phyloP scores from a whole-genome alignment of 176 grass and related monocot genomes.

The maize (Zea mays) region DNA sequence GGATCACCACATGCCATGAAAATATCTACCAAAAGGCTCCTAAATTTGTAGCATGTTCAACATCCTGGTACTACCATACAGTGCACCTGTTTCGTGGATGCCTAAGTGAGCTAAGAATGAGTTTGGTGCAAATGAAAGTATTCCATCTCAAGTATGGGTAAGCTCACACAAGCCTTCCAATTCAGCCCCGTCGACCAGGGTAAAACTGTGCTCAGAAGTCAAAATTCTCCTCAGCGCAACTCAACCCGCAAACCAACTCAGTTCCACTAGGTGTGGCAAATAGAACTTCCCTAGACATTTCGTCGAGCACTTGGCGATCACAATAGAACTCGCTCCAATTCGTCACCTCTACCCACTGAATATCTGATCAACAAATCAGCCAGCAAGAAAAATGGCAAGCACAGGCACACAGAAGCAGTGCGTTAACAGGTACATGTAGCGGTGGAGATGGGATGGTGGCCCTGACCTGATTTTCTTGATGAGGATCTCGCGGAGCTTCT shows the following conservation, averaged over 20 bases:
- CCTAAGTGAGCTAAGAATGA: background rate
- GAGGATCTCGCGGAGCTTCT: conserved; percentile 76
- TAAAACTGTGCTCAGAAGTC: background rate
- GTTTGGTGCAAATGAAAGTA: background rate
- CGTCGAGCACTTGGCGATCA: conserved; percentile 23
- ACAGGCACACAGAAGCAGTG: background rate
- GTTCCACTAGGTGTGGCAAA: background rate
- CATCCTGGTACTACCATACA: background rate
- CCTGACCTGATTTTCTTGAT: conserved; percentile 91
- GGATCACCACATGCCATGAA: background rate
- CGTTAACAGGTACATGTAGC: background rate
- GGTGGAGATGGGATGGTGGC: background rate
- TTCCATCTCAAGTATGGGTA: background rate
- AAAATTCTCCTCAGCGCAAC: background rate
- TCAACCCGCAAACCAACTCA: background rate
- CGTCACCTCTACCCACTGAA: background rate
- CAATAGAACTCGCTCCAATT: background rate
- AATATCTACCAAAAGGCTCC: background rate
- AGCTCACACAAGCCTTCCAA: background rate
- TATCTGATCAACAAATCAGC: background rate
- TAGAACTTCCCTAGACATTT: background rate
- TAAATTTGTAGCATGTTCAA: background rate
- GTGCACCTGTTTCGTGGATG: background rate
- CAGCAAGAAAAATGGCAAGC: background rate
- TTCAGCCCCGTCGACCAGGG: background rate